Percentiles rank a stretch among this genome's conserved stretches.
phyloP scores from a whole-genome alignment of 192 early-diverging fungal species.

The Geosiphon pyriformis region DNA sequence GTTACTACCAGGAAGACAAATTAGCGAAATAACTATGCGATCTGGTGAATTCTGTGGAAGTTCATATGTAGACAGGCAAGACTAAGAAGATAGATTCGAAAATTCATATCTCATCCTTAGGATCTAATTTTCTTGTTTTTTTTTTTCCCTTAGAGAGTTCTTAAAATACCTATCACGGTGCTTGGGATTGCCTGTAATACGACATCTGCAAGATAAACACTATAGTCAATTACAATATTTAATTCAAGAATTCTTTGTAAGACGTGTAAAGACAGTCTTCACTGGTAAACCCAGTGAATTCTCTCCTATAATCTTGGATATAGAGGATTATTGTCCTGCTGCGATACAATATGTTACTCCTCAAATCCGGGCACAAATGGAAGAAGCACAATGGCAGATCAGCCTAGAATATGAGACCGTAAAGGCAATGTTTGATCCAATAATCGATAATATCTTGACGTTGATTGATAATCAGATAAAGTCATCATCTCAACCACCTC shows the following conservation, averaged over 20 bases:
- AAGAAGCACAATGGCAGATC: conserved; percentile 4
- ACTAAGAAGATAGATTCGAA: background rate
- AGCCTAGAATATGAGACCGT: background rate
- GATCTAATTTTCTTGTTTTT: background rate
- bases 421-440: conserved; percentile 45
- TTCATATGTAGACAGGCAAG: background rate
- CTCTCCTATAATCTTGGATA: background rate
- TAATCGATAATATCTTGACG: conserved; percentile 33
- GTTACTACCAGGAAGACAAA: background rate
- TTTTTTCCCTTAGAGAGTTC: conserved; percentile 2
- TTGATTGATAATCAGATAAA: conserved; percentile 41
- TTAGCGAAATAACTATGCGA: conserved; percentile 7
- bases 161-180: conserved; percentile 3
- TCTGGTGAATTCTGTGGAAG: conserved; percentile 14
- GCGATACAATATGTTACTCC: background rate
- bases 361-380: background rate
- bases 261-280: conserved; percentile 3
- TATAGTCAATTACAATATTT: conserved; percentile 17
- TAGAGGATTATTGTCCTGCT: background rate
- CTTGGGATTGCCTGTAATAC: background rate
- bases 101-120: background rate
- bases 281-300: background rate
- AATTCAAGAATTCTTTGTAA: conserved; percentile 12
- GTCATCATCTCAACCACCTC: conserved; percentile 19
- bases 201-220: background rate